These are phyloP conservation scores for Talaromyces proteolyticus DNA, from an alignment of 495 filamentous ascomycete species.

Conservation along the genomic window DNA sequence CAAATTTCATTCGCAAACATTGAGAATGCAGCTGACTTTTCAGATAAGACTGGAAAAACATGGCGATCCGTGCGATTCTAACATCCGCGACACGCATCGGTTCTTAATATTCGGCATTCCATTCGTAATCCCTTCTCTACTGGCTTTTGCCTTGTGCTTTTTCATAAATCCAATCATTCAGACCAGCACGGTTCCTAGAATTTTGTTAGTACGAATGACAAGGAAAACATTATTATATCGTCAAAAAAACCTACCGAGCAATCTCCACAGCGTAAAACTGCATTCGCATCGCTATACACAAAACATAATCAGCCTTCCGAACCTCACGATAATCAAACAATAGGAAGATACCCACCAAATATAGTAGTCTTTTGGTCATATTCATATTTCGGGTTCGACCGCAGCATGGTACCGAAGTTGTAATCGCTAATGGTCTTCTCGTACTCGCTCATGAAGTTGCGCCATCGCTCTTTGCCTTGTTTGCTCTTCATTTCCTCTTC, in stretches of 20 bases:
- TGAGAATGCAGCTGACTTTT: no score
- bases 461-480: constrained; percentile 90
- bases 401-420: constrained; percentile 94
- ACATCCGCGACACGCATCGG: no score
- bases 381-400: constrained; percentile 70
- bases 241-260: constrained; percentile 52
- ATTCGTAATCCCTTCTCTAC: neutral
- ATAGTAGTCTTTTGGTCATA: constrained; percentile 89
- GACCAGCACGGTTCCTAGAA: constrained; percentile 68
- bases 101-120: no score
- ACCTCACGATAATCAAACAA: neutral
- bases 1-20: no score
- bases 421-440: constrained; percentile 91
- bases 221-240: neutral
- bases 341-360: constrained; percentile 54
- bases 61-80: no score
- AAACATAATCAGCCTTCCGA: neutral
- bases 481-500: constrained; percentile 99
- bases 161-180: constrained; percentile 98
- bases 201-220: neutral
- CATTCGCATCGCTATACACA: constrained; percentile 59
- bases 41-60: no score
- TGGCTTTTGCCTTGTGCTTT: constrained; percentile 41
- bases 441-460: constrained; percentile 88
- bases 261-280: constrained; percentile 99